Evolutionary conservation across 225 moss, liverwort and hornwort species (phyloP), one percentile per base, ranked within the genome.

Genomic region (Neckera pumila): DNA sequence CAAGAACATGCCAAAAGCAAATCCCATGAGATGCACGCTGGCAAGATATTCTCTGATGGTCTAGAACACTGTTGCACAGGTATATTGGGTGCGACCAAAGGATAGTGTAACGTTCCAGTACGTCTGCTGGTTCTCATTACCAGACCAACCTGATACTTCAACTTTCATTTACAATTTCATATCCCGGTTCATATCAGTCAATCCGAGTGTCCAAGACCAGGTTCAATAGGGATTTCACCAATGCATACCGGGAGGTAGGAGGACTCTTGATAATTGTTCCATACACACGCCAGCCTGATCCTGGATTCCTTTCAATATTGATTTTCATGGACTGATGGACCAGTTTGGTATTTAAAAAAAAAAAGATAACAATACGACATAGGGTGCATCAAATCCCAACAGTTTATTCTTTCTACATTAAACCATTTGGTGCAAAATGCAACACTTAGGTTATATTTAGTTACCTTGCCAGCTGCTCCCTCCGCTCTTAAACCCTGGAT

Each of bases 391-490:
- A 82, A 61, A 76, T 56, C 21, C 21, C 11, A 82, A 30, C 22
- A 23, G 19, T 43, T 11, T 7, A 76, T 19, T 36, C 15, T 43
- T 23, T 82, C 8, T 57, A 61, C 70, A 76, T 14, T 31, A 16
- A 16, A 11, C 72, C 38, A 51, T 74, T 67, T n/a, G 30, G 79
- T 30, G 53, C 51, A 81, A 27, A 31, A 78, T 49, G 25, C 63
- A 82, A 19, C 7, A 78, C 36, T 25, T 72, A 82, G 47, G 63
- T 36, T 36, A 60, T 42, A 8, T 63, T 45, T 82, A 25, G 33
- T 89, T 86, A 99, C 97, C 97, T 99, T 93, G 80, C 96, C 95
- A 82, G 94, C 94, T 81, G 89, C 90, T 86, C 96, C 94, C 89
- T 99, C 96, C 4, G 94, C 88, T 76, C 98, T 92, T 26, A 96